phyloP scores from a whole-genome alignment of 78 protist species.

The Isochrysis galbana region DNA sequence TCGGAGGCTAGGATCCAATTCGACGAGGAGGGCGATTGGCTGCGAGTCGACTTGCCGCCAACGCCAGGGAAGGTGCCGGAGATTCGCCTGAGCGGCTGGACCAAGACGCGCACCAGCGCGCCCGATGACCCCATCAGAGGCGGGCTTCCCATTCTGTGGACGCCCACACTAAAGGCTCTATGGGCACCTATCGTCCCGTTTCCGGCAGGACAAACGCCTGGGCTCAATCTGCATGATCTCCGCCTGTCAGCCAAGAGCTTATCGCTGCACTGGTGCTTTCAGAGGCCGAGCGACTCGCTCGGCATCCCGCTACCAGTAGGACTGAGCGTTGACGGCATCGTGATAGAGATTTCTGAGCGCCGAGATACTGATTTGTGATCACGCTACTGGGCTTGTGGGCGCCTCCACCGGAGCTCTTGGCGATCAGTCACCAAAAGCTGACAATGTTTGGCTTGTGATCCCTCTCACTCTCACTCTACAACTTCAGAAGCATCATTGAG shows the following conservation, averaged over 20 bases:
- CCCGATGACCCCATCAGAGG: background rate
- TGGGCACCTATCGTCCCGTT: background rate
- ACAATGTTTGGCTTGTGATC: too few relatives aligned
- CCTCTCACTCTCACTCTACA: too few relatives aligned
- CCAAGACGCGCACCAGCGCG: background rate
- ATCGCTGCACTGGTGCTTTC: background rate
- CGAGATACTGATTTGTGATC: too few relatives aligned
- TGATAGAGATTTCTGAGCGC: background rate
- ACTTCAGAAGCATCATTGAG: too few relatives aligned
- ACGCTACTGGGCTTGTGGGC: too few relatives aligned
- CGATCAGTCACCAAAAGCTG: too few relatives aligned
- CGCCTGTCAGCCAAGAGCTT: conserved; percentile 22
- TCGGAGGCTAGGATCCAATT: background rate
- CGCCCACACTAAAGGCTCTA: background rate
- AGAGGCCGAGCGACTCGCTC: background rate
- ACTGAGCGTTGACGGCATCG: background rate
- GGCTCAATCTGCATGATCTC: background rate
- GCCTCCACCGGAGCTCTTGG: too few relatives aligned
- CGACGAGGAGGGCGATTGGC: background rate
- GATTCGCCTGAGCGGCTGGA: background rate
- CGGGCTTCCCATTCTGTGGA: conserved; percentile 1
- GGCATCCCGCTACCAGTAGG: background rate
- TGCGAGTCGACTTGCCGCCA: background rate
- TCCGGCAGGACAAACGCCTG: background rate
- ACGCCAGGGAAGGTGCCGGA: background rate